Evolutionary conservation across 2,329 filamentous ascomycete genomes (phyloP), one percentile per base, ranked within the genome.

Genomic region (Trichoderma endophyticum): DNA sequence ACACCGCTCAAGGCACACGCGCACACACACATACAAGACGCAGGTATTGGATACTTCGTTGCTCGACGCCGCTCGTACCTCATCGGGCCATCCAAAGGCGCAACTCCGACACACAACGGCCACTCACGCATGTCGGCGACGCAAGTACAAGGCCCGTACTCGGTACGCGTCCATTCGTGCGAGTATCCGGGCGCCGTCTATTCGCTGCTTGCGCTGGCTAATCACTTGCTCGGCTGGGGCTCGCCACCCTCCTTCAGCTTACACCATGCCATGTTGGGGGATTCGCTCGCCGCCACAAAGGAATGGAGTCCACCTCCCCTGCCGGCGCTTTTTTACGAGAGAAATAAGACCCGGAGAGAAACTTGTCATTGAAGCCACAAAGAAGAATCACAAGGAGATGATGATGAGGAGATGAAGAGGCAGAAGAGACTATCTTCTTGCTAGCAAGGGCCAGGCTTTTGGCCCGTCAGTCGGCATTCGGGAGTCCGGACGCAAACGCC

Each of bases 231-330:
- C 57, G 68, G 70, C 30, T 32, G 48, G 65, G 65, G 66, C 56
- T 72, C 61, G 54, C 71, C 71, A 73, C 71, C 65, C 65, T 70
- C 65, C 61, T 43, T 73, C 54, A 51, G 67, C 69, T 66, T 54
- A 43, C 71, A 56, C 71, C 71, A 66, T 71, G 71, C 68, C 71
- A 6, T n/a, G 67, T 73, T 73, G 51, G 67, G 67, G 39, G 69
- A 56, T 32, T 71, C 60, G 67, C 71, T 71, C 61, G 67, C 62
- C 71, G 66, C 71, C 71, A 71, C 71, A 56, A 32, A 71, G 67
- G 68, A 66, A 71, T 65, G 67, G 51, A 73, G 34, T 26, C 61
- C 51, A 30, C 39, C 61, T 60, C 71, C 70, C 63, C 62, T 61
- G 61, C 30, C 64, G 36, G 65, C 43, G 56, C 56, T n/a, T 60